Percentiles rank a stretch among this genome's conserved stretches.
Conservation (phyloP, 1,139 yeast species). For the Wickerhamomyces sp. region DNA sequence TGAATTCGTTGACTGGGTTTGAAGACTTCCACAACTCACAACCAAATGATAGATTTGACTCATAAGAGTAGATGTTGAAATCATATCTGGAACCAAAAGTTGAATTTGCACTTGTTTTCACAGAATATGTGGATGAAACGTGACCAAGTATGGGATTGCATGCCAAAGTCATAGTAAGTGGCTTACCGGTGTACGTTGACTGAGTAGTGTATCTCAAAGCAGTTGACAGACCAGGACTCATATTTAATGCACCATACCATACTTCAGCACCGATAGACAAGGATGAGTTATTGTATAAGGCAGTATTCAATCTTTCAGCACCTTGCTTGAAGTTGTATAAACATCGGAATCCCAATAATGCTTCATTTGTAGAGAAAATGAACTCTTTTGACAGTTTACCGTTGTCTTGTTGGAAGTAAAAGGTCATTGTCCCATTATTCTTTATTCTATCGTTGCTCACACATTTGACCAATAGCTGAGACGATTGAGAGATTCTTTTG, state of each 20-base stretch:
- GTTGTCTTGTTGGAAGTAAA: slow-evolving; percentile 66
- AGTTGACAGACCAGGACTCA: slow-evolving; percentile 82
- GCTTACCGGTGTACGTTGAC: slow-evolving; percentile 83
- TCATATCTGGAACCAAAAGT: slow-evolving; percentile 84
- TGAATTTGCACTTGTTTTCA: slow-evolving; percentile 70
- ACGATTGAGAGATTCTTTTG: slow-evolving; percentile 50
- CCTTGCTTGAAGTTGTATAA: slow-evolving; percentile 61
- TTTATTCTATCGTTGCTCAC: slow-evolving; percentile 64
- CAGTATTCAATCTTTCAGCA: slow-evolving; percentile 31
- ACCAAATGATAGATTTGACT: slow-evolving; percentile 82
- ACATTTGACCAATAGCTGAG: slow-evolving; percentile 71
- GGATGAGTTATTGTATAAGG: slow-evolving; percentile 36
- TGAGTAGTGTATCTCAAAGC: slow-evolving; percentile 83
- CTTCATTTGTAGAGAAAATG: slow-evolving; percentile 84
- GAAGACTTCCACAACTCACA: slow-evolving; percentile 65
- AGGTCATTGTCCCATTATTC: slow-evolving; percentile 55
- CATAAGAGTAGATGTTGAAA: slow-evolving; percentile 86
- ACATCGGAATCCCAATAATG: slow-evolving; percentile 77
- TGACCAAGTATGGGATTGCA: slow-evolving; percentile 91
- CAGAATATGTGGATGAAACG: slow-evolving; percentile 81
- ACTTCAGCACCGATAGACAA: slow-evolving; percentile 78
- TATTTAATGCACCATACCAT: slow-evolving; percentile 81
- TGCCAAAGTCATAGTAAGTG: slow-evolving; percentile 81
- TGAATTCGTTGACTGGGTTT: slow-evolving; percentile 1
- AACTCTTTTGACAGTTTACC: slow-evolving; percentile 69